Evolutionary conservation across 1,284 basidiomycete genomes (phyloP).

Genomic region (Marasmius fiardii): DNA sequence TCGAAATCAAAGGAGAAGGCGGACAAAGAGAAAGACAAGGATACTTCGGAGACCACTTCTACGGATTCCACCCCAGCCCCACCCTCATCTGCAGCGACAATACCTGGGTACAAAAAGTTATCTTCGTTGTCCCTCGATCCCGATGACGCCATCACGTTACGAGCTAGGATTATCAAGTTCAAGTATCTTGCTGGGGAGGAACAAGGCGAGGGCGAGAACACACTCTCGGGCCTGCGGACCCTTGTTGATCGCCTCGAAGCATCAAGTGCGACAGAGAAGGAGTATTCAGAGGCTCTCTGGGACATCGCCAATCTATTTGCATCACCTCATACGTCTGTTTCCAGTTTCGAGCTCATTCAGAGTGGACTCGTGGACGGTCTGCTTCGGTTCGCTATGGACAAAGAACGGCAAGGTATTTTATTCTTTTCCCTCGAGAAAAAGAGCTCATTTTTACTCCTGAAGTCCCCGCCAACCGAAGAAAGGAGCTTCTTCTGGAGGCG

Average conservation of each 20-base stretch:
- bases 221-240: conserved; percentile 61
- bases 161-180: conserved; percentile 82
- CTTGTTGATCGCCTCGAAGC: conserved; percentile 64
- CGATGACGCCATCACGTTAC: conserved; percentile 87
- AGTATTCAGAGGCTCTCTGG: conserved; percentile 60
- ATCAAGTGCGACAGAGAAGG: conserved; percentile 57
- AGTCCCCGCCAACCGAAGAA: conserved; percentile 61
- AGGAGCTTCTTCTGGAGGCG: conserved; percentile 72
- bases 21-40: conserved; percentile 45
- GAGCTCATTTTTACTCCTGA: conserved; percentile 12
- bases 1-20: conserved; percentile 53
- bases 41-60: conserved; percentile 34
- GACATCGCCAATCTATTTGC: conserved; percentile 81
- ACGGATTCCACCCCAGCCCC: conserved; percentile 30
- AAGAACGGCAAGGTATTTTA: conserved; percentile 51
- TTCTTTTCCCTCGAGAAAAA: too few species aligned
- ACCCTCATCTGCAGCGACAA: conserved; percentile 36
- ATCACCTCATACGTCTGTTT: conserved; percentile 76
- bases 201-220: conserved; percentile 57
- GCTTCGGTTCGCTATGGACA: conserved; percentile 77
- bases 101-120: conserved; percentile 65
- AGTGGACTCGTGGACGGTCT: conserved; percentile 91
- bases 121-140: conserved; percentile 69
- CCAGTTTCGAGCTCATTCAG: conserved; percentile 94
- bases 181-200: conserved; percentile 66